phyloP scores from a whole-genome alignment of 805 yeast genomes.

The Wickerhamomyces subpelliculosus region DNA sequence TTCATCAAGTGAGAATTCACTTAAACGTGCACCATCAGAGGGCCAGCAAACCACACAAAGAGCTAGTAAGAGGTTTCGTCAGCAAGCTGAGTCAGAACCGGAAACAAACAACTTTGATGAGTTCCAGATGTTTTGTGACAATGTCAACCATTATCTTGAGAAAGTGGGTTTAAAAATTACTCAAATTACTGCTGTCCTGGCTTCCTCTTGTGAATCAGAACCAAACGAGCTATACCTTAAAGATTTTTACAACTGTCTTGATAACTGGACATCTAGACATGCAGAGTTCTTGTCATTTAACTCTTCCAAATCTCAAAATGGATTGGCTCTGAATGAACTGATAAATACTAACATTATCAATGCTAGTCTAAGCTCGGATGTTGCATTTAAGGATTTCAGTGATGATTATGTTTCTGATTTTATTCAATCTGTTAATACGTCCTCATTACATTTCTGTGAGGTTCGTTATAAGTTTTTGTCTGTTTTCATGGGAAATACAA shows the following conservation, averaged over 20 bases:
- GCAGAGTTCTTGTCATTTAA: constrained; percentile 20
- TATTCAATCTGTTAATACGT: constrained; percentile 20
- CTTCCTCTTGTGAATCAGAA: background rate
- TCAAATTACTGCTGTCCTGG: background rate
- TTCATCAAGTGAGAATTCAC: background rate
- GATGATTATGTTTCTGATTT: constrained; percentile 17
- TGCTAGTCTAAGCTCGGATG: constrained; percentile 10
- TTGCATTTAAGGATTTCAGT: constrained; percentile 7
- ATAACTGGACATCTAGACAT: constrained; percentile 20
- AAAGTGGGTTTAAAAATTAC: no score
- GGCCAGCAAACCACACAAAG: background rate
- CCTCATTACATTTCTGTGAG: constrained; percentile 29
- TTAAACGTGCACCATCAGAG: background rate
- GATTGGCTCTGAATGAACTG: constrained; percentile 22
- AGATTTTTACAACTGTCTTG: constrained; percentile 7
- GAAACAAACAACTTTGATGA: background rate
- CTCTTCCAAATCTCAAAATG: constrained; percentile 2
- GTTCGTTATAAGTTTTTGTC: constrained; percentile 27
- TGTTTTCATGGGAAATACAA: constrained; percentile 11
- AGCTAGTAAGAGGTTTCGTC: background rate
- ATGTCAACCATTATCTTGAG: background rate
- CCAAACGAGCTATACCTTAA: background rate
- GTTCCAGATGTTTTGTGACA: background rate
- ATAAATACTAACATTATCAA: constrained; percentile 23
- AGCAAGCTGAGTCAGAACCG: background rate